phyloP scores from a whole-genome alignment of 495 filamentous ascomycete genomes.

The Neurospora sp. region DNA sequence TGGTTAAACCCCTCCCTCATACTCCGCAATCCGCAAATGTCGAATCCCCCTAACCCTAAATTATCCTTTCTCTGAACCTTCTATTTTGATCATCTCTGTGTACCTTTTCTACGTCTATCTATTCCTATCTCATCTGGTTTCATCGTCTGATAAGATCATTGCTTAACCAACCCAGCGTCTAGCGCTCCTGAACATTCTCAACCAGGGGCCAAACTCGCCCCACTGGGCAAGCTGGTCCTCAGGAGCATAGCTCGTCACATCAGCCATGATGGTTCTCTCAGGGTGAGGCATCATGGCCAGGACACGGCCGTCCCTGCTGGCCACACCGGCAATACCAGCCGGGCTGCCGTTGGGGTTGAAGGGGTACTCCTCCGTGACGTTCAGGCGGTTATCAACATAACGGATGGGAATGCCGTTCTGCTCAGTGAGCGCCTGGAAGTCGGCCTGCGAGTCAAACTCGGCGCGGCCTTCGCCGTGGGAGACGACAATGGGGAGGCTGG shows the following conservation, averaged over 20 bases:
- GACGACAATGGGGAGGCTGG: constrained; percentile 73
- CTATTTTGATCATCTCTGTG: not conserved
- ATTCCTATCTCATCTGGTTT: not conserved
- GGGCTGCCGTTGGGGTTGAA: constrained; percentile 91
- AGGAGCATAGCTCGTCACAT: constrained; percentile 70
- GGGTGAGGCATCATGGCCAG: constrained; percentile 96
- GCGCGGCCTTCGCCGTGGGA: constrained; percentile 92
- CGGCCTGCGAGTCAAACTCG: constrained; percentile 47
- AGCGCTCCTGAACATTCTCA: constrained; percentile 66
- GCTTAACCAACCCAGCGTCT: constrained; percentile 71
- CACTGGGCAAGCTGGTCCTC: constrained; percentile 53
- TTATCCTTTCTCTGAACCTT: not conserved
- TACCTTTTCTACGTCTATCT: not conserved
- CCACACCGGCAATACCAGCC: constrained; percentile 74
- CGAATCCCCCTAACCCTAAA: not conserved
- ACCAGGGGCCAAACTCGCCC: constrained; percentile 87
- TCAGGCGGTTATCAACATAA: constrained; percentile 72
- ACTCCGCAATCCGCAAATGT: not conserved
- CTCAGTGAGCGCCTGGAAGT: constrained; percentile 47
- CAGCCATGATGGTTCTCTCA: constrained; percentile 79
- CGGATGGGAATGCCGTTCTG: constrained; percentile 58
- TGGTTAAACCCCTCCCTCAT: not conserved
- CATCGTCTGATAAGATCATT: not conserved
- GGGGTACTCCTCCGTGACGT: constrained; percentile 74
- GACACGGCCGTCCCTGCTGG: constrained; percentile 72